phyloP scores from a whole-genome alignment of 208 protist genomes.

The Borovskyia barvae region DNA sequence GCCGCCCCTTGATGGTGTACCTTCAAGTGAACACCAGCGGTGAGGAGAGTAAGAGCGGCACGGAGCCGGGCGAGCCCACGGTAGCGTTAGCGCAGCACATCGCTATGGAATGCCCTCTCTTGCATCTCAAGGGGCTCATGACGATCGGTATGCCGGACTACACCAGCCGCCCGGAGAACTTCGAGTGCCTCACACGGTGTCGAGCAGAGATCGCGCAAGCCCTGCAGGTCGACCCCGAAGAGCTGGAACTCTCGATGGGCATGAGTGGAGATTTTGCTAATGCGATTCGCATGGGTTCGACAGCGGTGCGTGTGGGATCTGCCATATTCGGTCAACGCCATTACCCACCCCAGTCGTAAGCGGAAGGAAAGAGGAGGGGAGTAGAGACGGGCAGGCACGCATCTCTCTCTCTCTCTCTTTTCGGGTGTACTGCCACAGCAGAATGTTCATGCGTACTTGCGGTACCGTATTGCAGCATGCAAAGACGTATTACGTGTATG shows the following conservation, averaged over 20 bases:
- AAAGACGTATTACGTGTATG: no score
- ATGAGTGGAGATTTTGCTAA: conserved; percentile 95
- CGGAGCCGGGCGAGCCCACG: conserved; percentile 57
- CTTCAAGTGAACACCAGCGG: conserved; percentile 95
- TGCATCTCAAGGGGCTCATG: conserved; percentile 94
- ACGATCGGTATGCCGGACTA: conserved; percentile 94
- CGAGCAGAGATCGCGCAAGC: conserved; percentile 59
- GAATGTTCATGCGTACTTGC: no score
- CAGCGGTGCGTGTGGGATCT: conserved; percentile 94
- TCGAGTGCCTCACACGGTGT: conserved; percentile 76
- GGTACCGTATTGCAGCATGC: no score
- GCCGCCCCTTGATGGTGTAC: conserved; percentile 77
- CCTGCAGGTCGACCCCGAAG: conserved; percentile 36
- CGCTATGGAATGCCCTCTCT: conserved; percentile 53
- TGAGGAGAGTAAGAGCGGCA: conserved; percentile 93
- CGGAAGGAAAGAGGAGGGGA: no score
- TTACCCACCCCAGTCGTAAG: conserved; percentile 75
- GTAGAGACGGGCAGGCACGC: no score
- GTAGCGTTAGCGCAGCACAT: conserved; percentile 80
- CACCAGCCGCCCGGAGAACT: conserved; percentile 78
- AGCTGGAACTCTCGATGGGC: conserved; percentile 95
- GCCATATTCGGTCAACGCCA: conserved; percentile 94
- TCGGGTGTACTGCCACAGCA: no score
- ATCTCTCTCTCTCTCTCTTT: conserved; percentile 1
- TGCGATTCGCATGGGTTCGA: conserved; percentile 93